Evolutionary conservation across 495 filamentous ascomycete genomes (phyloP).

Genomic region (Aspergillus biplanus): DNA sequence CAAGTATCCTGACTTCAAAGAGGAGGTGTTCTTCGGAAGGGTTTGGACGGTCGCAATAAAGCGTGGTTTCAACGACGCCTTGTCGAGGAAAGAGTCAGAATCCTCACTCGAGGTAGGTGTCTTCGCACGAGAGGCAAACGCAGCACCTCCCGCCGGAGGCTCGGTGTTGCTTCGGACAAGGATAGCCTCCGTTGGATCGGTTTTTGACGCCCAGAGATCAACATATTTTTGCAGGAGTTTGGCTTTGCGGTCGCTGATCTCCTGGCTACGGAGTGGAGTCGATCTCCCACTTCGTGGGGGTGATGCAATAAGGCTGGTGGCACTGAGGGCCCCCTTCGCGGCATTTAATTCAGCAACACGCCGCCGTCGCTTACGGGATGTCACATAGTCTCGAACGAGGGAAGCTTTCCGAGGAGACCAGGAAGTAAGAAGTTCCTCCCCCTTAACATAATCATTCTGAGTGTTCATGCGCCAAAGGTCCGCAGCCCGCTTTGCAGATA

Average conservation of each 20-base stretch:
- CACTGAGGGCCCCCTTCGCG: constrained; percentile 69
- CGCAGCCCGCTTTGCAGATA: constrained; percentile 84
- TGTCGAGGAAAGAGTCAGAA: constrained; percentile 30
- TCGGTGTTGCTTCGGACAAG: constrained; percentile 75
- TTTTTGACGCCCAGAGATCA: constrained; percentile 76
- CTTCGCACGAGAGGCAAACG: constrained; percentile 38
- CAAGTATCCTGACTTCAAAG: constrained; percentile 84
- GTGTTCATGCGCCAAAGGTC: constrained; percentile 98
- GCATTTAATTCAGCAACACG: constrained; percentile 79
- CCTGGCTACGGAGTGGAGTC: constrained; percentile 45
- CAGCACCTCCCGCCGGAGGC: constrained; percentile 71
- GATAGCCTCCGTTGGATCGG: constrained; percentile 72
- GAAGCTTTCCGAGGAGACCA: constrained; percentile 92
- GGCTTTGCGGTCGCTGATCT: constrained; percentile 58
- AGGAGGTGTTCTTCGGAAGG: constrained; percentile 71
- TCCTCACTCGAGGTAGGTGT: constrained; percentile 29
- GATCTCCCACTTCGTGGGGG: constrained; percentile 43
- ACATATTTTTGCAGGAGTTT: constrained; percentile 71
- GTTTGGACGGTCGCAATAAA: constrained; percentile 71
- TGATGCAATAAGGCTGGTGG: constrained; percentile 40
- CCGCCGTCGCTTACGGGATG: constrained; percentile 66
- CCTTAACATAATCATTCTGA: constrained; percentile 89
- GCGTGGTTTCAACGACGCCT: constrained; percentile 49
- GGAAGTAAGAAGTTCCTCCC: constrained; percentile 78
- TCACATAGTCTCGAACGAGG: constrained; percentile 80